Evolutionary conservation across 2,329 filamentous ascomycete genomes (phyloP), one percentile per base, ranked within the genome.

Genomic region (Stemphylium beticola): DNA sequence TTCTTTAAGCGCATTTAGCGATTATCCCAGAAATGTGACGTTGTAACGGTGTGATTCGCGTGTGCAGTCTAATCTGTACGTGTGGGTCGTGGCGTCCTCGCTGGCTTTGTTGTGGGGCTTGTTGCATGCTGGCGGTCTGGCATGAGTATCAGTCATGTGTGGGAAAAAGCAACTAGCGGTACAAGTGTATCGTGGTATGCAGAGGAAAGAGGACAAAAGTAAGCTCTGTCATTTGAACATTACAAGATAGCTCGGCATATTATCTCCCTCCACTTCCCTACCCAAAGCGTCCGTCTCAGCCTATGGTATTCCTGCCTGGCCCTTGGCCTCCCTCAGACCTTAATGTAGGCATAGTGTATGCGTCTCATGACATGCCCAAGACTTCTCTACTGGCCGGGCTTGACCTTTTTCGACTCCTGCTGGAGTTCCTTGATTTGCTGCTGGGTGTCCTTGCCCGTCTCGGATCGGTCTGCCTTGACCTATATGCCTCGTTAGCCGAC

Each of bases 381-480:
- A 15, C 10, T 15, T 4, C 4, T 18, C 33, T 44, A 55, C 15
- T 44, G 52, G 10, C 40, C 33, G 7, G 38, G 37, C 18, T 42
- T 49, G 24, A 55, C 61, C 62, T 76, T 72, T 53, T 74, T 74
- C 2, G 76, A 72, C 71, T 80, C 71, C 67, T 80, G 73, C 64
- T 81, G 79, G 48, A 81, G 61, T 51, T 80, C 74, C 67, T 78
- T 73, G 56, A 81, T 79, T 33, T 76, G 74, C 46, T 76, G 62
- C 24, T 74, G 66, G 38, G 77, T 58, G 34, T 58, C 72, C 45
- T 76, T 67, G 11, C 74, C 62, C 15, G 76, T 74, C 47, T 80
- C 68, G 62, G 74, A 71, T 41, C 74, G 73, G 60, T 81, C 79
- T 2, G 79, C 79, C 52, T 77, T 76, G 53, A 81, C 64, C 66